Percentiles rank a stretch among this genome's conserved stretches.
These are phyloP conservation scores for Penicillium flavigenum DNA, from an alignment of 495 filamentous ascomycete genomes.

Conservation along the genomic window DNA sequence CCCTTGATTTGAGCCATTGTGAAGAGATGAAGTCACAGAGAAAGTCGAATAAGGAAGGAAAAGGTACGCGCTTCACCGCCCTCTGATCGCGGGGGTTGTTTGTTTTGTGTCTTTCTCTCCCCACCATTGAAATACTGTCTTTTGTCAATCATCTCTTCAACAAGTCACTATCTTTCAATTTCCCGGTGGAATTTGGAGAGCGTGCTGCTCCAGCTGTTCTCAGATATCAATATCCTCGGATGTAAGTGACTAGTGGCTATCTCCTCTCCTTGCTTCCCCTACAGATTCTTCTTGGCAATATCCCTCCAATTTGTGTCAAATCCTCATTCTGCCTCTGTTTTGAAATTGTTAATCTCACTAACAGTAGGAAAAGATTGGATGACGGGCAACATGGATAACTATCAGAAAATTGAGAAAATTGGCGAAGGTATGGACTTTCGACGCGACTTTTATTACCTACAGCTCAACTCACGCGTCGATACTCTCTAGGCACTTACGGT, in stretches of 20 bases:
- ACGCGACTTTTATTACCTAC: slow-evolving; percentile 3
- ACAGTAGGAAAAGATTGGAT: slow-evolving; percentile 8
- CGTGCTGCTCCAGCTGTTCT: slow-evolving; percentile 10
- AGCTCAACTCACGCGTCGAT: slow-evolving; percentile 18
- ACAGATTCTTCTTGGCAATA: slow-evolving; percentile 16
- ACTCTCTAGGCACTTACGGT: slow-evolving; percentile 74
- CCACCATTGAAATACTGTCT: slow-evolving; percentile 23
- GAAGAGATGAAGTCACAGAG: slow-evolving; percentile 1
- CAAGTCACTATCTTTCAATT: slow-evolving; percentile 3
- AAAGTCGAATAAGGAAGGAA: slow-evolving; percentile 10
- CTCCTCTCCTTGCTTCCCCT: slow-evolving; percentile 21
- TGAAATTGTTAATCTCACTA: slow-evolving; percentile 11
- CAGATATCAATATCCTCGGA: slow-evolving; percentile 4
- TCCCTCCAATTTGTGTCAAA: slow-evolving; percentile 19
- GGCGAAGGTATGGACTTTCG: slow-evolving; percentile 71
- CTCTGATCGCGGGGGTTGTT: slow-evolving; percentile 33
- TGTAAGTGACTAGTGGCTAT: background rate
- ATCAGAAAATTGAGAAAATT: slow-evolving; percentile 99
- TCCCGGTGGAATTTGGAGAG: slow-evolving; percentile 1
- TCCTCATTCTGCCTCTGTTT: slow-evolving; percentile 3
- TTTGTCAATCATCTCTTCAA: slow-evolving; percentile 34
- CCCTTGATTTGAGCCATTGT: slow-evolving; percentile 45
- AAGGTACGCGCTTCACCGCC: slow-evolving; percentile 38
- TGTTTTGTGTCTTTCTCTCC: slow-evolving; percentile 36
- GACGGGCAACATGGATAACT: slow-evolving; percentile 80